phyloP scores from a whole-genome alignment of 2,329 filamentous ascomycete genomes.

The Daldinia sp. region DNA sequence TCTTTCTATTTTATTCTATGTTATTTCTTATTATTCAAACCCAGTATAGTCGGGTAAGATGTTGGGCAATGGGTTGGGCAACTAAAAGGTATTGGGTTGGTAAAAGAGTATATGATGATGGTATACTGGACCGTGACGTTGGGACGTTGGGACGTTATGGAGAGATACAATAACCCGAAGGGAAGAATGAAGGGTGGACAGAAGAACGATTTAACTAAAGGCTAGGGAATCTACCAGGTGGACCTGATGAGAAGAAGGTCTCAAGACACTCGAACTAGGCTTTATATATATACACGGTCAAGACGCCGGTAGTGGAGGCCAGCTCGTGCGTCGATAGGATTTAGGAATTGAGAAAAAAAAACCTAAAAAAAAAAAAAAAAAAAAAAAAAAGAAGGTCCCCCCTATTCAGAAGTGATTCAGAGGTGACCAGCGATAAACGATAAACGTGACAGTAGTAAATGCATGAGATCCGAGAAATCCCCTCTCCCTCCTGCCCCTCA shows the following conservation, averaged over 20 bases:
- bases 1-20: background rate
- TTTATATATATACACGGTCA: slow-evolving; percentile 24
- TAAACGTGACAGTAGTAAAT: slow-evolving; percentile 8
- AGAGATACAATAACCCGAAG: background rate
- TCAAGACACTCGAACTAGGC: background rate
- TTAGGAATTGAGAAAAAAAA: background rate
- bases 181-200: slow-evolving; percentile 25
- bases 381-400: background rate
- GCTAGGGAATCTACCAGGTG: slow-evolving; percentile 16
- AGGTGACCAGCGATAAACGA: background rate
- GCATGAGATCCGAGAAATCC: slow-evolving; percentile 4
- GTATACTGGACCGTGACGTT: background rate
- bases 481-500: slow-evolving; percentile 6
- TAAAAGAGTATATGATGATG: background rate
- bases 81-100: background rate
- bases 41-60: background rate
- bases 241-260: background rate
- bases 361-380: too few relatives aligned
- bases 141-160: background rate
- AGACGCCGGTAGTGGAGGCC: slow-evolving; percentile 8
- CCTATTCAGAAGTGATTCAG: slow-evolving; percentile 6
- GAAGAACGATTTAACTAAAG: background rate
- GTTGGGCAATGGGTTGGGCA: background rate
- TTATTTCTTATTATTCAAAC: background rate
- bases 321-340: slow-evolving; percentile 6